These are phyloP conservation scores for Cucurbitaria berberidis DNA, from an alignment of 2,329 filamentous ascomycete species.

Conservation along the genomic window DNA sequence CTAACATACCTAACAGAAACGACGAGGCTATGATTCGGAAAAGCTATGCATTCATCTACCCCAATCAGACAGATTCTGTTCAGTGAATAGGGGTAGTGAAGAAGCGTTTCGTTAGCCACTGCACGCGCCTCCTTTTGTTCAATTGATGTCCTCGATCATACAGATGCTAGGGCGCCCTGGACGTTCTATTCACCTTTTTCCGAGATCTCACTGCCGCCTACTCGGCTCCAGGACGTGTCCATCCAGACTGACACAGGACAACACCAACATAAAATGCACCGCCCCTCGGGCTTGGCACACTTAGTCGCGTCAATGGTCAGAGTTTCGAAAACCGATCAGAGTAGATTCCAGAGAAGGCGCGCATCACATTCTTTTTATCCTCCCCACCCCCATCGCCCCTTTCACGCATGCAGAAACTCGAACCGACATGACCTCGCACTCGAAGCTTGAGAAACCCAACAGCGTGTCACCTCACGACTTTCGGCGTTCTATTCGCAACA, in stretches of 20 bases:
- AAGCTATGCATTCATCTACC: too few species aligned
- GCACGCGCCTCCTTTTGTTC: neutral
- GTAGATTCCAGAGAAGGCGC: neutral
- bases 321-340: neutral
- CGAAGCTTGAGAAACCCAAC: constrained; percentile 1
- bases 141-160: too few species aligned
- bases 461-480: neutral
- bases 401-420: neutral
- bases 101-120: neutral
- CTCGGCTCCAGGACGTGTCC: neutral
- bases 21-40: too few species aligned
- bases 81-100: neutral
- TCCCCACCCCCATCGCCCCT: neutral
- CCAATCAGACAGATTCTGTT: neutral
- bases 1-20: too few species aligned
- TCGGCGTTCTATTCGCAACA: constrained; percentile 2
- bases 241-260: neutral
- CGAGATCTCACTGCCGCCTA: neutral
- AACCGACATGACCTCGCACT: neutral
- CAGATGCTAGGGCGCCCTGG: too few species aligned
- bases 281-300: neutral
- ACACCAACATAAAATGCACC: neutral
- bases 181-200: neutral
- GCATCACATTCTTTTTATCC: neutral
- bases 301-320: neutral